Conservation (phyloP, 148 eudicot species). For the Fallopia convolvulus region DNA sequence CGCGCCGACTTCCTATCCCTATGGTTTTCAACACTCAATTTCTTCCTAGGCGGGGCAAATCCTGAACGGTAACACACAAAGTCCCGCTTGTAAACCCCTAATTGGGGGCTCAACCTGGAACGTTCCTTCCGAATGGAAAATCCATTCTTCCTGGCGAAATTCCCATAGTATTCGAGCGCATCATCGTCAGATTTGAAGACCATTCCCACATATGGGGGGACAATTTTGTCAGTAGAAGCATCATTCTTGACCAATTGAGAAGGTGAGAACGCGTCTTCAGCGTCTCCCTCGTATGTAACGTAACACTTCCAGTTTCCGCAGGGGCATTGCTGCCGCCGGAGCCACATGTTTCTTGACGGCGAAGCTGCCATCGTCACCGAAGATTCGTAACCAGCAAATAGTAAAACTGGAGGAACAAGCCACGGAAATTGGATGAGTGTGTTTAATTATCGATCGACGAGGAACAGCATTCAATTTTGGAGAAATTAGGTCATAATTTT, state of each 20-base stretch:
- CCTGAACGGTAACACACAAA: constrained; percentile 76
- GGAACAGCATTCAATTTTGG: background rate
- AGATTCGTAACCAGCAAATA: background rate
- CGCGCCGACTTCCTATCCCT: constrained; percentile 72
- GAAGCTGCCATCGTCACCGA: constrained; percentile 4
- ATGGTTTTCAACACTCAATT: constrained; percentile 54
- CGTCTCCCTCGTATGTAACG: constrained; percentile 44
- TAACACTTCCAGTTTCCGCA: constrained; percentile 78
- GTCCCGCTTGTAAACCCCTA: constrained; percentile 67
- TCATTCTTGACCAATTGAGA: constrained; percentile 5
- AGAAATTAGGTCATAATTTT: background rate
- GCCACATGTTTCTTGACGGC: constrained; percentile 42
- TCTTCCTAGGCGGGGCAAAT: constrained; percentile 58
- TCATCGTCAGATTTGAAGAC: constrained; percentile 52
- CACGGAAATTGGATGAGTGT: background rate
- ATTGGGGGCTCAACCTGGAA: constrained; percentile 51
- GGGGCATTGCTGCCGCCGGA: constrained; percentile 60
- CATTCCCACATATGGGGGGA: constrained; percentile 62
- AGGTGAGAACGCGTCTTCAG: constrained; percentile 10
- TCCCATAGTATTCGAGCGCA: constrained; percentile 51
- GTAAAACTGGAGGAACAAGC: background rate
- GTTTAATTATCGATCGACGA: background rate
- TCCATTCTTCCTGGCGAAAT: constrained; percentile 58
- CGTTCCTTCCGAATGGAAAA: constrained; percentile 76
- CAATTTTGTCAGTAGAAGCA: constrained; percentile 22